Percentiles rank a stretch among this genome's conserved stretches.
Evolutionary conservation across 257 asterid species (phyloP).

Genomic region (Ilex asprella): DNA sequence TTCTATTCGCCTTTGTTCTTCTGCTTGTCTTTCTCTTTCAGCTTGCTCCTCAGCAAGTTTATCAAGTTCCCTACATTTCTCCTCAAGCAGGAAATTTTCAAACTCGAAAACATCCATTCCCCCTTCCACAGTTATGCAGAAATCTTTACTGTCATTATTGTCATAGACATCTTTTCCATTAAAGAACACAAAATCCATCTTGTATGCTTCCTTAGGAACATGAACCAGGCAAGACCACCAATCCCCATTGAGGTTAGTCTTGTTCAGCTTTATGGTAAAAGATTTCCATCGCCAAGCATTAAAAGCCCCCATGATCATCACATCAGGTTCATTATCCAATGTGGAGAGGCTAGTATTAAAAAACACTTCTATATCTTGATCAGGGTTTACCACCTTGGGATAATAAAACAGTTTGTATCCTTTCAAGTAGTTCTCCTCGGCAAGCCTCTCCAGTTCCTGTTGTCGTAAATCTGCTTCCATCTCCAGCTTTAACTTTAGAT

Average conservation of each 20-base stretch:
- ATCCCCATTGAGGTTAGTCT: conserved; percentile 66
- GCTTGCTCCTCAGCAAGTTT: conserved; percentile 62
- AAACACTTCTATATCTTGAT: conserved; percentile 63
- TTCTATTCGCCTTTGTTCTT: conserved; percentile 67
- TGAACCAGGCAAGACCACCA: conserved; percentile 90
- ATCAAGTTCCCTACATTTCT: conserved; percentile 68
- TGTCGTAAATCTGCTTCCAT: conserved; percentile 40
- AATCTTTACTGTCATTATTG: conserved; percentile 70
- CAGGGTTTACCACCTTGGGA: conserved; percentile 72
- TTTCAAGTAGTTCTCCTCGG: conserved; percentile 52
- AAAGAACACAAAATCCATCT: conserved; percentile 76
- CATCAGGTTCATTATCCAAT: conserved; percentile 58
- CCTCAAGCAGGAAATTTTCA: conserved; percentile 90
- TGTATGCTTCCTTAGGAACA: conserved; percentile 92
- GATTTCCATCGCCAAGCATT: conserved; percentile 91
- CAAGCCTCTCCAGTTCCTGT: conserved; percentile 54
- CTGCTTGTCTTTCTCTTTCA: conserved; percentile 64
- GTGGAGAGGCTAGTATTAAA: conserved; percentile 73
- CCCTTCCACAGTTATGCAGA: conserved; percentile 64
- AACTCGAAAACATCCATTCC: conserved; percentile 72
- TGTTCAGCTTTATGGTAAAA: conserved; percentile 56
- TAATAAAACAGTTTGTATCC: conserved; percentile 65
- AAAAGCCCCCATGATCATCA: conserved; percentile 83
- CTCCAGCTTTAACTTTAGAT: conserved; percentile 53
- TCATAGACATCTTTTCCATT: conserved; percentile 85